These are phyloP conservation scores for Zygoascus biomembranicola DNA, from an alignment of 805 yeast species.

Conservation along the genomic window DNA sequence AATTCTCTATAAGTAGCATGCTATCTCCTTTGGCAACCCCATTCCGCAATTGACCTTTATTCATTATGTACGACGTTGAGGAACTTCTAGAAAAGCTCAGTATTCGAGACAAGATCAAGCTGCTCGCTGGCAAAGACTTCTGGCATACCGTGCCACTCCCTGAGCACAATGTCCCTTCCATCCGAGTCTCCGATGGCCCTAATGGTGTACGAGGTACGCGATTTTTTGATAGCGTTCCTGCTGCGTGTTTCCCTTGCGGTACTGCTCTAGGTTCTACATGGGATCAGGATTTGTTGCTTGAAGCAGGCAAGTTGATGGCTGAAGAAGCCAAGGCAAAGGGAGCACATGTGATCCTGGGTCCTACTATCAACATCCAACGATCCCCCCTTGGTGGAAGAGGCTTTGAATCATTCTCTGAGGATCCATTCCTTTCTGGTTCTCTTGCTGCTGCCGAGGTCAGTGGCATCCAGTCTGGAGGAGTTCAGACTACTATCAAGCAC, in stretches of 20 bases:
- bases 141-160: constrained; percentile 43
- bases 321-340: constrained; percentile 46
- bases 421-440: constrained; percentile 42
- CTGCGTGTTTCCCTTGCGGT: constrained; percentile 54
- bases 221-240: constrained; percentile 43
- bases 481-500: constrained; percentile 54
- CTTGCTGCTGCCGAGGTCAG: constrained; percentile 41
- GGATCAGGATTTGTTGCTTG: constrained; percentile 38
- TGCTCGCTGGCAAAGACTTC: constrained; percentile 3
- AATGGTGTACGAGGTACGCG: constrained; percentile 55
- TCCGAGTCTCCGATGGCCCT: constrained; percentile 52
- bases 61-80: background rate
- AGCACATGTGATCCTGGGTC: constrained; percentile 43
- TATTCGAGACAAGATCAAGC: background rate
- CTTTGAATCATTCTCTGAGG: constrained; percentile 55
- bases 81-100: background rate
- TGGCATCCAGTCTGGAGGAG: constrained; percentile 45
- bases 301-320: constrained; percentile 47
- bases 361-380: constrained; percentile 45
- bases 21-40: too few relatives aligned
- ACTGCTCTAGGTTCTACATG: constrained; percentile 52
- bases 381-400: constrained; percentile 55
- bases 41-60: constrained; percentile 13
- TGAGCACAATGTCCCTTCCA: constrained; percentile 35
- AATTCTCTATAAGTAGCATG: too few relatives aligned